Conservation (phyloP, 805 yeast species). For the Cyberlindnera nakhonratchasimensis region DNA sequence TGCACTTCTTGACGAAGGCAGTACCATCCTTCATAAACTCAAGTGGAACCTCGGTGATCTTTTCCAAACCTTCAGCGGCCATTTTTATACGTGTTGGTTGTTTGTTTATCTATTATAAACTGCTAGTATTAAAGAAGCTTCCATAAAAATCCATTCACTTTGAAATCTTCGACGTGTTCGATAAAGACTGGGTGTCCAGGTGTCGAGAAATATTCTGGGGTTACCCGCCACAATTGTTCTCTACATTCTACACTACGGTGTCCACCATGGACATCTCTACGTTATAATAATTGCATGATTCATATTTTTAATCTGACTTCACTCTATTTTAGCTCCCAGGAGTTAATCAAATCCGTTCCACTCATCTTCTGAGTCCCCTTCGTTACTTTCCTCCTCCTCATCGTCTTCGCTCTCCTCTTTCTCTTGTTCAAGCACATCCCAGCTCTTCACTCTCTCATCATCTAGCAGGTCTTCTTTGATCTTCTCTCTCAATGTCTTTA, state of each 20-base stretch:
- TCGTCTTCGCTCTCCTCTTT: constrained; percentile 22
- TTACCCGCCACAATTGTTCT: neutral
- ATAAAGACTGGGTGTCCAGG: constrained; percentile 9
- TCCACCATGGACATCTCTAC: no score
- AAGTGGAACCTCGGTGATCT: constrained; percentile 78
- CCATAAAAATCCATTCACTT: neutral
- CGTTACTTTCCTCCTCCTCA: constrained; percentile 27
- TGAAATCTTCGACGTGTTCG: constrained; percentile 13
- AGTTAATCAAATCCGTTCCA: constrained; percentile 39
- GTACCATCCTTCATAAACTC: constrained; percentile 91
- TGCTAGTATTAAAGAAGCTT: no score
- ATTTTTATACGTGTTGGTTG: constrained; percentile 14
- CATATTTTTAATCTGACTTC: neutral
- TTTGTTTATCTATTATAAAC: neutral
- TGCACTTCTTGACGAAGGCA: constrained; percentile 84
- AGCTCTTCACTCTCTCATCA: constrained; percentile 58
- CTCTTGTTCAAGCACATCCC: constrained; percentile 48
- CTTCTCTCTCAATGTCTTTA: constrained; percentile 63
- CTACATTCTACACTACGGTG: no score
- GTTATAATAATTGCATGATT: neutral
- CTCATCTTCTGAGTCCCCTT: constrained; percentile 33
- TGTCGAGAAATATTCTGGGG: no score
- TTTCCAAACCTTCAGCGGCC: constrained; percentile 65
- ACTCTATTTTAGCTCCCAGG: no score
- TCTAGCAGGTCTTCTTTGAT: constrained; percentile 62